These are phyloP conservation scores for Colletotrichum scovillei DNA, from an alignment of 2,329 filamentous ascomycete genomes.

Conservation along the genomic window DNA sequence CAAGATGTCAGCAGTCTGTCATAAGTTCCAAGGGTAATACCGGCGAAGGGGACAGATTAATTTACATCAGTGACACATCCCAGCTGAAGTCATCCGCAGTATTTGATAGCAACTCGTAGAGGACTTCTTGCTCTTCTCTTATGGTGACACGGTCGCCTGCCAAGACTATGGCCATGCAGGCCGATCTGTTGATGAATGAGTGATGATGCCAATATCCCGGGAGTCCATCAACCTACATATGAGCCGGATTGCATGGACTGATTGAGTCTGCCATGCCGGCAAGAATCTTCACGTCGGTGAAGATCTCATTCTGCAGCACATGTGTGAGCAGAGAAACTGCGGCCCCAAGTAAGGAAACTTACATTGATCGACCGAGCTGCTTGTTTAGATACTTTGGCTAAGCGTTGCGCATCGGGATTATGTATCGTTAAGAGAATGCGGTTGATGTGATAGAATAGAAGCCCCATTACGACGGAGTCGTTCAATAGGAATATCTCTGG, in stretches of 20 bases:
- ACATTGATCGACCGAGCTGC: conserved; percentile 30
- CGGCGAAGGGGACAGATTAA: neutral
- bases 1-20: neutral
- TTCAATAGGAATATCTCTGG: conserved; percentile 31
- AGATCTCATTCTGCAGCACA: neutral
- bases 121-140: conserved; percentile 48
- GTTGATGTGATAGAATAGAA: conserved; percentile 42
- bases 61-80: conserved; percentile 11
- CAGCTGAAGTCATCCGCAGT: conserved; percentile 35
- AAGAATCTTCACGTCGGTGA: conserved; percentile 13
- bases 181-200: conserved; percentile 35
- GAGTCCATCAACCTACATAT: conserved; percentile 3
- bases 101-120: conserved; percentile 47
- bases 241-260: neutral
- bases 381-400: conserved; percentile 29
- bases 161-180: conserved; percentile 43
- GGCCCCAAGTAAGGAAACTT: conserved; percentile 37
- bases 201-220: neutral
- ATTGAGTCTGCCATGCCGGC: conserved; percentile 13
- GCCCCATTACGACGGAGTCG: conserved; percentile 42
- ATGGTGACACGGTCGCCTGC: conserved; percentile 51
- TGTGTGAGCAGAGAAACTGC: neutral
- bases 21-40: too few species aligned
- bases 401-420: conserved; percentile 40
- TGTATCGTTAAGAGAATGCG: conserved; percentile 44